Base-by-base conservation (phyloP, 1,139 yeast genomes). In the Yamadazyma songkhlaensis region DNA sequence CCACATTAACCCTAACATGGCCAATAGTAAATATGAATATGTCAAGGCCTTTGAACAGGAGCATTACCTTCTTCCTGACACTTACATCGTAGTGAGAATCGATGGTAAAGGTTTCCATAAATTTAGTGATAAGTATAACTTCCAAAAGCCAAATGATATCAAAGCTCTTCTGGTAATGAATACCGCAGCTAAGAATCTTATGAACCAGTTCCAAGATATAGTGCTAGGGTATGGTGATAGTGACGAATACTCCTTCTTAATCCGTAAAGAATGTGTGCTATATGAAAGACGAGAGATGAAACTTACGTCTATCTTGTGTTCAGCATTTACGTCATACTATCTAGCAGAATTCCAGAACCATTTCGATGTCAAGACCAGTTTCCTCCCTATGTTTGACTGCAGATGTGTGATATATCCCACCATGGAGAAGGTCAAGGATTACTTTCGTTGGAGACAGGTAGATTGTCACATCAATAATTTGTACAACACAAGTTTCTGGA, bases 71-170 rank as follows among this genome's bases (percentile, higher is more conserved):
- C 71, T 92, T 0, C 96, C 92, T 0, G 84, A 88, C 38, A 80
- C 95, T 0, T 84, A 81, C 61, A 80, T 92, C 9, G 83, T 92
- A 17, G 76, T 94, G 10, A 70, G 99, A 34, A 80, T 92, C 0
- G 99, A 92, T 54, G 99, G 99, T 1, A 77, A 95, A 49, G 95
- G 96, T 20, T 92, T 92, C 59, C 98, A 92, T 61, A 81, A 79
- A 54, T 84, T 92, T 50, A 81, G 96, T 6, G 74, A 74, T 29
- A 64, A 64, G 43, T 94, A 92, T 57, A 60, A 75, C 2, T 92
- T 94, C 57, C 75, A 60, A 2, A 92, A 92, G 56, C 99, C 99
- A 3, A 92, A 92, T 55, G 99, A 92, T 60, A 46, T 61, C 23
- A 59, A 77, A 25, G 97, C 97, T 0, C 61, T 92, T 34, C 62